These are phyloP conservation scores for Penstemon newberryi DNA, from an alignment of 257 asterid genomes.

Conservation along the genomic window DNA sequence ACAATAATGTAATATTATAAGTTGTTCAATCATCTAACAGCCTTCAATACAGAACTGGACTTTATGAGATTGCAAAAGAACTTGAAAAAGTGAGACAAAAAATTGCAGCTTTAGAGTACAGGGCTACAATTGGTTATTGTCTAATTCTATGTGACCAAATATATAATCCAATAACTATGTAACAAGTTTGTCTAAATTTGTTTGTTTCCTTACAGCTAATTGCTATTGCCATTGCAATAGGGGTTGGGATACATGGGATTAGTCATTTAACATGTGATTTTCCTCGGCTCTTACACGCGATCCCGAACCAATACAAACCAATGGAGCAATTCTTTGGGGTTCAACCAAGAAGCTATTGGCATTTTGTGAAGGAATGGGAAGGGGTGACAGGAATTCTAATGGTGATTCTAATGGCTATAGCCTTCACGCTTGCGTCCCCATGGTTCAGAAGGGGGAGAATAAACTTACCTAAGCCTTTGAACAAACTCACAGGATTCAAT, in stretches of 20 bases:
- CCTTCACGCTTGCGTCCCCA: conserved; percentile 81
- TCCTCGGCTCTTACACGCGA: conserved; percentile 57
- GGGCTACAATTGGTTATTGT: too few species aligned
- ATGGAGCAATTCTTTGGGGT: conserved; percentile 54
- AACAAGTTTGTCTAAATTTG: neutral
- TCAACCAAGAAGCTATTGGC: conserved; percentile 69
- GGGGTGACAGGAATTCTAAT: conserved; percentile 80
- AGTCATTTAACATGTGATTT: conserved; percentile 74
- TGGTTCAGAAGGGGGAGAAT: conserved; percentile 66
- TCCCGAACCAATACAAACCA: conserved; percentile 43
- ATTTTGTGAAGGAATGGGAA: conserved; percentile 60
- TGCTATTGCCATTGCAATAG: conserved; percentile 67
- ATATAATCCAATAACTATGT: too few species aligned
- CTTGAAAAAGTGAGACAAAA: too few species aligned
- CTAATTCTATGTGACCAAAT: too few species aligned
- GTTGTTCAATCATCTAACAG: too few species aligned
- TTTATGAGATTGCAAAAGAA: too few species aligned
- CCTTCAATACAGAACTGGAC: too few species aligned
- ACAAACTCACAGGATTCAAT: conserved; percentile 79
- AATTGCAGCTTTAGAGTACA: too few species aligned
- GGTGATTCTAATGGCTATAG: conserved; percentile 80
- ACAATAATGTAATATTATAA: too few species aligned
- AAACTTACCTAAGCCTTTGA: conserved; percentile 54
- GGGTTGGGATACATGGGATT: conserved; percentile 71
- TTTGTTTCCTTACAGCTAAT: conserved; percentile 42